Conservation (phyloP, 177 flowering plant species). For the Vitis hybrid region DNA sequence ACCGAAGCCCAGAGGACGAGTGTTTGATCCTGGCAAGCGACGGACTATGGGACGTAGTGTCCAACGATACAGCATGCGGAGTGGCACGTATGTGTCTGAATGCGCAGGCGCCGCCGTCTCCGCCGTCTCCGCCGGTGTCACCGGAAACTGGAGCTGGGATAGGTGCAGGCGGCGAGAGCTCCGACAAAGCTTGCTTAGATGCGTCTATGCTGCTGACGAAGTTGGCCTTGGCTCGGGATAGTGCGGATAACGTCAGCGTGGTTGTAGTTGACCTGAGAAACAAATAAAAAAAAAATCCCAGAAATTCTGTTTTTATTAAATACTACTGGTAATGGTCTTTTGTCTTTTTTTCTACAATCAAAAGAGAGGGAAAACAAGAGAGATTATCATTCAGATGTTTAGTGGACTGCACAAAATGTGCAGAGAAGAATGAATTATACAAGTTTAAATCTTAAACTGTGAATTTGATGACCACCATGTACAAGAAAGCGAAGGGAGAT, state of each 20-base stretch:
- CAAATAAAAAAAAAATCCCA: not conserved
- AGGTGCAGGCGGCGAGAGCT: constrained; percentile 23
- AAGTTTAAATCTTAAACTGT: too few species aligned
- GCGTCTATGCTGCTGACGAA: constrained; percentile 56
- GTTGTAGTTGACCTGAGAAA: constrained; percentile 52
- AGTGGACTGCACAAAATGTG: too few species aligned
- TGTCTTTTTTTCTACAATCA: not conserved
- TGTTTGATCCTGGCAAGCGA: constrained; percentile 80
- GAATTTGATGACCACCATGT: too few species aligned
- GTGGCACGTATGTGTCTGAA: constrained; percentile 53
- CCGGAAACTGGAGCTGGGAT: constrained; percentile 17
- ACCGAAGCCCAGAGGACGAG: constrained; percentile 56
- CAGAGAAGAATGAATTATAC: too few species aligned
- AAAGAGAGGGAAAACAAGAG: too few species aligned
- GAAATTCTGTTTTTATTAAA: too few species aligned
- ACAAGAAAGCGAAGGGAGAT: too few species aligned
- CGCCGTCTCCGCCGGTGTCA: constrained; percentile 24
- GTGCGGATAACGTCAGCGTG: constrained; percentile 58
- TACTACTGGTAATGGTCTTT: not conserved
- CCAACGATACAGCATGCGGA: constrained; percentile 63
- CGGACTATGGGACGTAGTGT: constrained; percentile 84
- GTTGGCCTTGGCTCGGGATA: constrained; percentile 52
- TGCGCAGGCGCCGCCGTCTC: constrained; percentile 21
- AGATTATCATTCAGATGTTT: too few species aligned
- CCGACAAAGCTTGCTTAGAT: constrained; percentile 52